Evolutionary conservation across 768 basidiomycete genomes (phyloP).

Genomic region (Phanerodontia chrysosporium): DNA sequence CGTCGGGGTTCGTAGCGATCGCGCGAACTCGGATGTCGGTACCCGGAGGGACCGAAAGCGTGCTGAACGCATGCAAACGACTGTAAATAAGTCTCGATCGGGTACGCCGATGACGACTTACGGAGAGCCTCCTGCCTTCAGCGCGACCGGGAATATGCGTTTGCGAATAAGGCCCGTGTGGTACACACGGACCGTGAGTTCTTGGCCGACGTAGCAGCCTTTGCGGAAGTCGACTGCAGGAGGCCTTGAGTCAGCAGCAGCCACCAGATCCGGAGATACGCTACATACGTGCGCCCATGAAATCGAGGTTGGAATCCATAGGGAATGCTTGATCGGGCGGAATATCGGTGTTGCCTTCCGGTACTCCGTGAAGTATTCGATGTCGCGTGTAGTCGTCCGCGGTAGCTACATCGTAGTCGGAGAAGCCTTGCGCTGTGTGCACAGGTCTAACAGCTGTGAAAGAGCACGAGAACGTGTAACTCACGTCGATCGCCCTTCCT

Average conservation of each 20-base stretch:
- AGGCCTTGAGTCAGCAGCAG: conserved; percentile 6
- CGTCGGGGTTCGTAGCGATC: conserved; percentile 20
- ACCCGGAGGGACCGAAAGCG: conserved; percentile 11
- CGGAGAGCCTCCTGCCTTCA: conserved; percentile 40
- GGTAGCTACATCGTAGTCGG: conserved; percentile 50
- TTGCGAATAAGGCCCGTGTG: conserved; percentile 91
- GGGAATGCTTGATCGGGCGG: conserved; percentile 77
- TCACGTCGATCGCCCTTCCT: conserved; percentile 70
- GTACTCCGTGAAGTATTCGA: conserved; percentile 77
- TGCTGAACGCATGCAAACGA: not conserved
- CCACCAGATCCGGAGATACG: not conserved
- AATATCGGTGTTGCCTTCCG: conserved; percentile 82
- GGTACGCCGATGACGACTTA: conserved; percentile 18
- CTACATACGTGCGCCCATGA: conserved; percentile 86
- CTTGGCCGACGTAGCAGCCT: conserved; percentile 98
- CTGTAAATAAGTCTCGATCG: not conserved
- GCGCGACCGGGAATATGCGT: conserved; percentile 76
- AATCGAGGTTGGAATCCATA: conserved; percentile 91
- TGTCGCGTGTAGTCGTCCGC: conserved; percentile 69
- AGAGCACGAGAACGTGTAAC: conserved; percentile 30
- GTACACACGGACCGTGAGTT: conserved; percentile 93
- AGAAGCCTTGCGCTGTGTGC: conserved; percentile 45
- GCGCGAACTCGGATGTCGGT: conserved; percentile 28
- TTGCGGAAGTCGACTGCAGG: conserved; percentile 88
- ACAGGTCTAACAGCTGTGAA: conserved; percentile 5